Evolutionary conservation across 169 alveolate genomes (phyloP), one percentile per base, ranked within the genome.

Genomic region (Plasmodium cynomolgi): DNA sequence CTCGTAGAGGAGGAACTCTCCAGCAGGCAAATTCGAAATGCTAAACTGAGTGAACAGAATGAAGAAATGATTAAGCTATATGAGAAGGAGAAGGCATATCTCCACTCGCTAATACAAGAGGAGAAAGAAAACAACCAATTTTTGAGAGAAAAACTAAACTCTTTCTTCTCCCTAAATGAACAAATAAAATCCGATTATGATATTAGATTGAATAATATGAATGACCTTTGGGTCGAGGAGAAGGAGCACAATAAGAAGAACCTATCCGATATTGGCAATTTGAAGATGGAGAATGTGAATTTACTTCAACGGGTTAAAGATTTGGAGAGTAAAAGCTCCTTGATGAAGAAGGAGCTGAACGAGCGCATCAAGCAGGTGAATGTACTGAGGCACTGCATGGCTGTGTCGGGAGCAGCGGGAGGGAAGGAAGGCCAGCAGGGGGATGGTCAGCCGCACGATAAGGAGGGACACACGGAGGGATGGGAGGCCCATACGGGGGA

Each of bases 211-310:
- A 90, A 80, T 62, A 79, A 90, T 58, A 37, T 90, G 26, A 81
- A 90, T 81, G 39, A 50, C 3, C 50, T 90, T 20, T 90, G 94
- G 94, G 34, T 68, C 0, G 94, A 90, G 73, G 94, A 90, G 73
- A 90, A 90, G 34, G 94, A 90, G 26, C 41, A 68, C 73, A 90
- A 90, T 68, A 80, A 34, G 82, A 90, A 81, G 37, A 26, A n/a
- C 17, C 7, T 31, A 6, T 80, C 73, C 29, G 50, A 79, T 44
- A 81, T 90, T 17, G 79, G 73, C 50, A 80, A 26, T 81, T 47
- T 90, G 74, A 79, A 41, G 44, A 33, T 71, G 29, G 91, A 90
- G 44, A 90, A 90, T 26, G 47, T 23, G 33, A 90, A 68, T 17
- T 44, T 90, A 8, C 15, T 37, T 26, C 44, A 68, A 26, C 33